Percentiles rank a stretch among this genome's conserved stretches.
These are phyloP conservation scores for Microbotryum saponariae DNA, from an alignment of 1,284 basidiomycete species.

Conservation along the genomic window DNA sequence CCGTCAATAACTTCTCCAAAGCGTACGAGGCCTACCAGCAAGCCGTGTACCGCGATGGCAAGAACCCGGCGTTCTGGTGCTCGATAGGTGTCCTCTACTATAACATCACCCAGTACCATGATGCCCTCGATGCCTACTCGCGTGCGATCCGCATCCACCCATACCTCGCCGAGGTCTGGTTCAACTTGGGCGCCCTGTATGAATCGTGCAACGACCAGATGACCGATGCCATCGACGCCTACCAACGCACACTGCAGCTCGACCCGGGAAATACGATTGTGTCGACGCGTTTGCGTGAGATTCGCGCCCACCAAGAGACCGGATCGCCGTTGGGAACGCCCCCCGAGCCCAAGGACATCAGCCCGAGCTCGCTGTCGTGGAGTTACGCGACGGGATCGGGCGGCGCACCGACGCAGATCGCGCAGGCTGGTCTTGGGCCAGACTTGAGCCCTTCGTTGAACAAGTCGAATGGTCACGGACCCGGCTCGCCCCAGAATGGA, in stretches of 20 bases:
- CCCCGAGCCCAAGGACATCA: slow-evolving; percentile 36
- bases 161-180: slow-evolving; percentile 99
- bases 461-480: neutral
- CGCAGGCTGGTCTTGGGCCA: slow-evolving; percentile 15
- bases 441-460: slow-evolving; percentile 19
- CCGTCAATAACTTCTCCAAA: slow-evolving; percentile 98
- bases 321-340: slow-evolving; percentile 29
- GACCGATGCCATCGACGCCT: slow-evolving; percentile 95
- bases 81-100: slow-evolving; percentile 99
- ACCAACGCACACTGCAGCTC: slow-evolving; percentile 81
- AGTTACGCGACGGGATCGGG: slow-evolving; percentile 28
- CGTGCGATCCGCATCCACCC: slow-evolving; percentile 97
- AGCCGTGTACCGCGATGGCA: slow-evolving; percentile 95
- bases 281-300: slow-evolving; percentile 55
- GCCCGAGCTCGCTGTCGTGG: slow-evolving; percentile 29
- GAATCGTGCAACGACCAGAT: slow-evolving; percentile 99
- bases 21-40: slow-evolving; percentile 99
- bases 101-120: slow-evolving; percentile 98
- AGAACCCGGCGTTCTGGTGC: slow-evolving; percentile 99
- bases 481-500: slow-evolving; percentile 9
- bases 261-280: slow-evolving; percentile 74
- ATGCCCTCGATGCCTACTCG: slow-evolving; percentile 96
- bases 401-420: slow-evolving; percentile 22
- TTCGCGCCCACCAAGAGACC: slow-evolving; percentile 30
- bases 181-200: slow-evolving; percentile 91